phyloP scores from a whole-genome alignment of 139 green algal species.

The Astrephomene gubernaculifera region DNA sequence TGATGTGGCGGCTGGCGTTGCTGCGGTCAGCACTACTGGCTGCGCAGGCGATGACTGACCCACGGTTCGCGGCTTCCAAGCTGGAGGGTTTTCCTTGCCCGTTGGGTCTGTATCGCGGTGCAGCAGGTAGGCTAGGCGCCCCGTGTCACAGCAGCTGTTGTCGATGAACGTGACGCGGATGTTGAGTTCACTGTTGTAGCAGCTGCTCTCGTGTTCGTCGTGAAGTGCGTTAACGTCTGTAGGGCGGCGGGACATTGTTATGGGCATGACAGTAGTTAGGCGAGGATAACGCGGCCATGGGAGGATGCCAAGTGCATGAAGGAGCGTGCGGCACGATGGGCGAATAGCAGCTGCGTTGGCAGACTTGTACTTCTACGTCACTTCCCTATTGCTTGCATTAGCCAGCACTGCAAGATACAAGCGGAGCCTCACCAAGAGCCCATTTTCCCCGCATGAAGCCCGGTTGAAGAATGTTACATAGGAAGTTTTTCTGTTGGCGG shows the following conservation, averaged over 20 bases:
- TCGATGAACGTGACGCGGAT: slow-evolving; percentile 1
- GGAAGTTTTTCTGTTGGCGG: slow-evolving; percentile 12
- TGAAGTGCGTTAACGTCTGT: neutral
- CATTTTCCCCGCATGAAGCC: neutral
- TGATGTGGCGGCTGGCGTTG: neutral
- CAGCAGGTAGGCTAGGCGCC: neutral
- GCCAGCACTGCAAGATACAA: too few species aligned
- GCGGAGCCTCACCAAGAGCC: neutral
- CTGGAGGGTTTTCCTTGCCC: too few species aligned
- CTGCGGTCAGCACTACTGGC: neutral
- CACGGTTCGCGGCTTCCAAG: too few species aligned
- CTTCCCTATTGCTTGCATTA: too few species aligned
- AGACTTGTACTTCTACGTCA: neutral
- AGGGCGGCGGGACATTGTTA: neutral
- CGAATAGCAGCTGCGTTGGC: neutral
- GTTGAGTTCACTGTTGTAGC: neutral
- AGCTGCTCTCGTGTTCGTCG: neutral
- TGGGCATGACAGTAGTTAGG: neutral
- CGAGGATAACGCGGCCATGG: neutral
- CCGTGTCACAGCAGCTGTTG: neutral
- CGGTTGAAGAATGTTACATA: neutral
- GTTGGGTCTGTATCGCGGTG: neutral
- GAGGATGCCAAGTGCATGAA: neutral
- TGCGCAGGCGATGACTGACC: neutral
- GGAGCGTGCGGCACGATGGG: neutral